A percentile compares a stretch with the other conserved stretches of the same genome.
These are phyloP conservation scores for Pugionium cornutum DNA, from an alignment of 345 rosid genomes.

Conservation along the genomic window DNA sequence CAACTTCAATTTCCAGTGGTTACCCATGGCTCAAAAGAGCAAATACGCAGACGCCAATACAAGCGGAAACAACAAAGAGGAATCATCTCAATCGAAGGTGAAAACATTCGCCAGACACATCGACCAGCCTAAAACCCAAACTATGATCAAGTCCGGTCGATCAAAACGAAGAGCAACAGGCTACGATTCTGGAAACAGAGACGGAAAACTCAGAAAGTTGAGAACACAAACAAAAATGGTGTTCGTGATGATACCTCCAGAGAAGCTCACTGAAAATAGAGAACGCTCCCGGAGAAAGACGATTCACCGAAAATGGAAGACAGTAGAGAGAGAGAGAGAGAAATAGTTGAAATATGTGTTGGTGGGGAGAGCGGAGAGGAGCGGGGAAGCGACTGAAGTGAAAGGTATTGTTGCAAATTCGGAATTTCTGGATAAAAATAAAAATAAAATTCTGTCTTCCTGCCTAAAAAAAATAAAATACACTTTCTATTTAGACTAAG, in stretches of 20 bases:
- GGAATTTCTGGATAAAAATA: not conserved
- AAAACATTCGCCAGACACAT: slow-evolving; percentile 39
- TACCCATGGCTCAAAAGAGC: slow-evolving; percentile 9
- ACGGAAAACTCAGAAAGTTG: not conserved
- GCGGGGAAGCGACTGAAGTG: slow-evolving; percentile 55
- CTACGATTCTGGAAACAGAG: slow-evolving; percentile 7
- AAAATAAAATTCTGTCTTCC: not conserved
- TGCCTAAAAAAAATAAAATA: not conserved
- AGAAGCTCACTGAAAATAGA: slow-evolving; percentile 29
- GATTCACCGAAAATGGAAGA: slow-evolving; percentile 24
- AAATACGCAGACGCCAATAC: not conserved
- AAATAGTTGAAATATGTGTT: slow-evolving; percentile 29
- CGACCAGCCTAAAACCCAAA: slow-evolving; percentile 35
- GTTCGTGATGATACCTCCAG: slow-evolving; percentile 41
- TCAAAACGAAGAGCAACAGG: slow-evolving; percentile 19
- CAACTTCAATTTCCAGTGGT: not conserved
- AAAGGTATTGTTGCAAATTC: slow-evolving; percentile 50
- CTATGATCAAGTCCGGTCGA: slow-evolving; percentile 22
- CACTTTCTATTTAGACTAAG: slow-evolving; percentile 13
- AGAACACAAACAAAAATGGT: not conserved
- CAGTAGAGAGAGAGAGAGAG: slow-evolving; percentile 26
- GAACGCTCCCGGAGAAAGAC: slow-evolving; percentile 25
- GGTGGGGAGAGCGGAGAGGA: slow-evolving; percentile 43
- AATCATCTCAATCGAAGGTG: slow-evolving; percentile 19
- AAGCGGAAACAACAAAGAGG: slow-evolving; percentile 33